These are phyloP conservation scores for Santalum album DNA, from an alignment of 164 flowering plant genomes.

Conservation along the genomic window DNA sequence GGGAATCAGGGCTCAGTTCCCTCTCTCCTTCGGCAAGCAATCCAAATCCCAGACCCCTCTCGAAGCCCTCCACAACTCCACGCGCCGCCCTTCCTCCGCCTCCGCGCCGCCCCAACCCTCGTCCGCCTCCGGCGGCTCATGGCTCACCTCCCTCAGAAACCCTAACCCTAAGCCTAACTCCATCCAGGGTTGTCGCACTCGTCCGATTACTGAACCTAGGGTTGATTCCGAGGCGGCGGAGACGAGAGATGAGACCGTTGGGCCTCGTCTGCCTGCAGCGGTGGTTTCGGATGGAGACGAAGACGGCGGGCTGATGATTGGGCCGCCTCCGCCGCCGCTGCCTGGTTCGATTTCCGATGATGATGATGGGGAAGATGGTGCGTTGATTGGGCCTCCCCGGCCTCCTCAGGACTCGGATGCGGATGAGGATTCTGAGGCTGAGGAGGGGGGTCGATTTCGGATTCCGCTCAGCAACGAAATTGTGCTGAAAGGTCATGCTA, in stretches of 20 bases:
- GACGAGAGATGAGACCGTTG: no score
- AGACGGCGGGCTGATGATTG: constrained; percentile 34
- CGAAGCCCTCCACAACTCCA: constrained; percentile 66
- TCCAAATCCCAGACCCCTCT: constrained; percentile 60
- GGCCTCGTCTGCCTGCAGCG: constrained; percentile 27
- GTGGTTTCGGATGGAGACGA: constrained; percentile 17
- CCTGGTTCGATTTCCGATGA: constrained; percentile 6
- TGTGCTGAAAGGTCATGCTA: constrained; percentile 82
- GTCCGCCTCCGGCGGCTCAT: constrained; percentile 43
- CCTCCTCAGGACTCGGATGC: constrained; percentile 21
- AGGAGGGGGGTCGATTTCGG: constrained; percentile 35
- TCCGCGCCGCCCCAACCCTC: constrained; percentile 1
- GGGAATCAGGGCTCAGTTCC: constrained; percentile 76
- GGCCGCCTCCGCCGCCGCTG: constrained; percentile 58
- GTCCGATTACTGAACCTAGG: constrained; percentile 8
- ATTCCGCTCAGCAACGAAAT: constrained; percentile 89
- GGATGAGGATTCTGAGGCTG: constrained; percentile 20
- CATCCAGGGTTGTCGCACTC: not conserved
- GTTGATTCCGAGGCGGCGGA: not conserved
- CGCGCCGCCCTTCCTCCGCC: constrained; percentile 37
- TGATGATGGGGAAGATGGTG: constrained; percentile 8
- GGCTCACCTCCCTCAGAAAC: constrained; percentile 38
- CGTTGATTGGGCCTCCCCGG: constrained; percentile 16
- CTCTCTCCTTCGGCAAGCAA: constrained; percentile 79
- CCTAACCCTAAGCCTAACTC: constrained; percentile 21